Evolutionary conservation across 257 asterid genomes (phyloP).

Genomic region (Salvia splendens): DNA sequence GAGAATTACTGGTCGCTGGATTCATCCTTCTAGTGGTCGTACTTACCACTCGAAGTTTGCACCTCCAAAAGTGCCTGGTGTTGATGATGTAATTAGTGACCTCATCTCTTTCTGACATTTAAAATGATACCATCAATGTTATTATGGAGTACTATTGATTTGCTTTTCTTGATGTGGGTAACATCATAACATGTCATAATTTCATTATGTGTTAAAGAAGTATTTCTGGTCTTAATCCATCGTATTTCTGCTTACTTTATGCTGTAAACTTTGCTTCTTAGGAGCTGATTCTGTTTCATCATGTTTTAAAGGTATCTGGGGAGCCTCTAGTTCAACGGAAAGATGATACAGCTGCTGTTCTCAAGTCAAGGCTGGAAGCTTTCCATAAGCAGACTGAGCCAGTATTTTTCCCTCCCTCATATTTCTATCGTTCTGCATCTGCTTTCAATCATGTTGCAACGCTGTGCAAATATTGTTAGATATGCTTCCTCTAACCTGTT

Average conservation of each 20-base stretch:
- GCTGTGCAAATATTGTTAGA: neutral
- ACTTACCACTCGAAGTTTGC: conserved; percentile 82
- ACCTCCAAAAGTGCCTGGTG: conserved; percentile 76
- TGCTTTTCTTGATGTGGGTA: neutral
- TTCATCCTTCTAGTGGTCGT: conserved; percentile 95
- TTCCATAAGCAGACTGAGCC: conserved; percentile 94
- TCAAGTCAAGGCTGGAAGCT: conserved; percentile 91
- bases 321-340: conserved; percentile 91
- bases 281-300: conserved; percentile 30
- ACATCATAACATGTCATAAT: neutral
- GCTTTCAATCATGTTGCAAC: neutral
- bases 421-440: conserved; percentile 5
- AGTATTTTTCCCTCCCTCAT: conserved; percentile 39
- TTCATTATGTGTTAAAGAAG: neutral
- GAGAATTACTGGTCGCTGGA: conserved; percentile 98
- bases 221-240: conserved; percentile 4
- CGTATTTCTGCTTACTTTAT: conserved; percentile 1
- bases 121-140: neutral
- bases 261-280: neutral
- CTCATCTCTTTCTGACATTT: conserved; percentile 16
- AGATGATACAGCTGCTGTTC: conserved; percentile 92
- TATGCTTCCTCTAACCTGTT: conserved; percentile 5
- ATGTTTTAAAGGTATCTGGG: conserved; percentile 59
- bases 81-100: conserved; percentile 70
- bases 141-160: neutral